These are phyloP conservation scores for Comarum palustre DNA, from an alignment of 306 rosid genomes.

Conservation along the genomic window DNA sequence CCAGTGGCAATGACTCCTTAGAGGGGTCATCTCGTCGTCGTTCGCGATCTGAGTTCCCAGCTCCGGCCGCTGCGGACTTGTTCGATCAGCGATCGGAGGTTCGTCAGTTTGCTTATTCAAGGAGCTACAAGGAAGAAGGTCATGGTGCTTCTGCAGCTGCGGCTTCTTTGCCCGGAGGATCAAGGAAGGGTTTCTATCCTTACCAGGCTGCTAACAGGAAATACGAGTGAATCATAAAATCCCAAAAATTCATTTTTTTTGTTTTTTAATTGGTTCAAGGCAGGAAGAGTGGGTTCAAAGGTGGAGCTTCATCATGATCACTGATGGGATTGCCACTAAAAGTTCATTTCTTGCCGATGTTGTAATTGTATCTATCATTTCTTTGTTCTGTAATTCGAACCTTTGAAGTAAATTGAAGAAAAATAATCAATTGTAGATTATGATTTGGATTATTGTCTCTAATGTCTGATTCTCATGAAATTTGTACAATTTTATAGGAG, in stretches of 20 bases:
- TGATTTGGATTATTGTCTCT: not conserved
- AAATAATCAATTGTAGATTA: not conserved
- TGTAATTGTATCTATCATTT: not conserved
- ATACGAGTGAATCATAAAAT: not conserved
- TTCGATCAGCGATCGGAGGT: conserved; percentile 28
- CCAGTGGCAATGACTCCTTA: conserved; percentile 30
- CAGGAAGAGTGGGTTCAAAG: not conserved
- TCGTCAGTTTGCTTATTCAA: conserved; percentile 12
- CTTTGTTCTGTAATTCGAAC: not conserved
- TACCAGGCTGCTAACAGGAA: not conserved
- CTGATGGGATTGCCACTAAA: conserved; percentile 7
- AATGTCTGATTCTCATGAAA: not conserved
- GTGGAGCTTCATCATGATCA: conserved; percentile 18
- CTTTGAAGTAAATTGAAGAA: not conserved
- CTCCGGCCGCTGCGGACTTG: conserved; percentile 30
- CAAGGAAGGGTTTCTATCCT: conserved; percentile 15
- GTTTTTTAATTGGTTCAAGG: not conserved
- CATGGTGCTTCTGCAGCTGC: conserved; percentile 9
- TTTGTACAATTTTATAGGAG: not conserved
- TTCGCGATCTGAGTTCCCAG: conserved; percentile 58
- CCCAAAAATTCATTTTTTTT: not conserved
- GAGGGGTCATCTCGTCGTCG: conserved; percentile 74
- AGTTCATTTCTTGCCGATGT: conserved; percentile 2
- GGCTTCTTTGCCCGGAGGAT: not conserved
- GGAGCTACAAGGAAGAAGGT: conserved; percentile 4